Evolutionary conservation across 257 asterid genomes (phyloP).

Genomic region (Solanum tarapatanum): DNA sequence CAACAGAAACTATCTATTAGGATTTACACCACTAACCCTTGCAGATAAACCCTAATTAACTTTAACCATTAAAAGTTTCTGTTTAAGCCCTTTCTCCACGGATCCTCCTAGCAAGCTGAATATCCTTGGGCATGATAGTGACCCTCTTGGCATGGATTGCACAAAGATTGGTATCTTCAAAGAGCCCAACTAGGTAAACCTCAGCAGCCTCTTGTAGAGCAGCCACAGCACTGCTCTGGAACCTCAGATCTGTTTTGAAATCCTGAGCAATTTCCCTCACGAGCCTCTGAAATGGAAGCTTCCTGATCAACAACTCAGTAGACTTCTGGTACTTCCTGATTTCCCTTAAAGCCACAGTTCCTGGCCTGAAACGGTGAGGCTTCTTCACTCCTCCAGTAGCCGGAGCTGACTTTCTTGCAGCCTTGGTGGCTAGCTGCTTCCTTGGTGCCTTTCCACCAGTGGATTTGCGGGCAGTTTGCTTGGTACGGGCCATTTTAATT

Average conservation of each 20-base stretch:
- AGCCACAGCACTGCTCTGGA: constrained; percentile 68
- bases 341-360: constrained; percentile 69
- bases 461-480: constrained; percentile 70
- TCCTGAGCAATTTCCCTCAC: constrained; percentile 71
- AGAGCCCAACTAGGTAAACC: constrained; percentile 50
- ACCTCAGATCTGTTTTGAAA: constrained; percentile 67
- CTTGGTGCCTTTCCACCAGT: constrained; percentile 77
- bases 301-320: constrained; percentile 56
- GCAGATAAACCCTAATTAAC: not conserved
- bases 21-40: not conserved
- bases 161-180: constrained; percentile 60
- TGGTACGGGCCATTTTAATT: constrained; percentile 46
- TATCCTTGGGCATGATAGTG: constrained; percentile 65
- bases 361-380: constrained; percentile 71
- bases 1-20: not conserved
- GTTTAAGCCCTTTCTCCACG: constrained; percentile 12
- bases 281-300: constrained; percentile 63
- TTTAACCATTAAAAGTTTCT: not conserved
- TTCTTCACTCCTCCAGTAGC: constrained; percentile 78
- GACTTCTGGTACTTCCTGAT: constrained; percentile 63
- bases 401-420: constrained; percentile 71
- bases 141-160: constrained; percentile 69
- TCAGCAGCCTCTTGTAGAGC: constrained; percentile 75
- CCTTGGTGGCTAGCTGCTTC: constrained; percentile 73
- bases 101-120: constrained; percentile 54